A percentile compares a stretch with the other conserved stretches of the same genome.
Evolutionary conservation across 2,329 filamentous ascomycete genomes (phyloP).

Genomic region (Pseudofabraea citricarpa): DNA sequence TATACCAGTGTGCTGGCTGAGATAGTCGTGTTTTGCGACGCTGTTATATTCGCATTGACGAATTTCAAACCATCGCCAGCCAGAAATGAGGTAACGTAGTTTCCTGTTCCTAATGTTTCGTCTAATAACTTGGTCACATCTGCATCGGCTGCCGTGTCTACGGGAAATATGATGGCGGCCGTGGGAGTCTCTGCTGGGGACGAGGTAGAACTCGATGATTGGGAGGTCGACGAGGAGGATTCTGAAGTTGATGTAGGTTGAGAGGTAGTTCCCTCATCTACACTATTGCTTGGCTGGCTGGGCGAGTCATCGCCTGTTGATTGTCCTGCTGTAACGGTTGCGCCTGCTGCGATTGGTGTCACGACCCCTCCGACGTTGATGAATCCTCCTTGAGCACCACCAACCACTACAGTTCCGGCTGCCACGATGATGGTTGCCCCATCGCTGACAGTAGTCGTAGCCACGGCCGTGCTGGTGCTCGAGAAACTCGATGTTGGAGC

Average conservation of each 20-base stretch:
- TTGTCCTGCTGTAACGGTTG: neutral
- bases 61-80: neutral
- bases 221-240: neutral
- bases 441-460: neutral
- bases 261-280: neutral
- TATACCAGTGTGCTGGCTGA: neutral
- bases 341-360: neutral
- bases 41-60: neutral
- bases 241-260: neutral
- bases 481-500: neutral
- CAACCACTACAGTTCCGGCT: neutral
- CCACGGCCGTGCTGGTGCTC: neutral
- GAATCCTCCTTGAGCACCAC: neutral
- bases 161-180: neutral
- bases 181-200: neutral
- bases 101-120: neutral
- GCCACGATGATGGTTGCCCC: neutral
- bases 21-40: neutral
- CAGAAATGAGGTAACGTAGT: neutral
- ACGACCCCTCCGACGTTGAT: neutral
- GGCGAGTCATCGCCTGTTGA: neutral
- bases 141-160: neutral
- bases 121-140: neutral
- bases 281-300: neutral
- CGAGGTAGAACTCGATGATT: neutral